phyloP scores from a whole-genome alignment of 2,329 filamentous ascomycete species.

The Stagonosporopsis tanaceti region DNA sequence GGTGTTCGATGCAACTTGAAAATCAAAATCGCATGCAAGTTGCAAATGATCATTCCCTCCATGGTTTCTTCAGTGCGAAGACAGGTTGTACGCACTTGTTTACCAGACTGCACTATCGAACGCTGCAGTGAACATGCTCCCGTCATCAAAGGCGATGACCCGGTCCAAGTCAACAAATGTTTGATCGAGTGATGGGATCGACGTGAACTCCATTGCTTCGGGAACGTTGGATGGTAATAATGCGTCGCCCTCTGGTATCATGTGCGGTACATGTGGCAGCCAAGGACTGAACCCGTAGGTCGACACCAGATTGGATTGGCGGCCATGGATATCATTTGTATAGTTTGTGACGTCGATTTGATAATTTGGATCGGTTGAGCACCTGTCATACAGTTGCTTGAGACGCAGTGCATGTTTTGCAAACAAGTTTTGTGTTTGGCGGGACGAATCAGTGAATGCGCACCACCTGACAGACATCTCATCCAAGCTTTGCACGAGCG shows the following conservation, averaged over 20 bases:
- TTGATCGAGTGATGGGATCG: constrained; percentile 26
- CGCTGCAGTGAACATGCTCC: constrained; percentile 31
- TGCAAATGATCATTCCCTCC: no score
- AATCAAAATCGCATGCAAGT: not conserved
- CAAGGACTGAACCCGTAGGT: not conserved
- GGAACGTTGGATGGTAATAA: not conserved
- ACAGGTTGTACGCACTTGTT: not conserved
- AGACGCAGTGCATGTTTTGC: constrained; percentile 19
- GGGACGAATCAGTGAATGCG: not conserved
- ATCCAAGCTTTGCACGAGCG: constrained; percentile 28
- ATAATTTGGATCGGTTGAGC: constrained; percentile 11
- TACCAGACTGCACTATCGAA: constrained; percentile 16
- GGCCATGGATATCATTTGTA: constrained; percentile 19
- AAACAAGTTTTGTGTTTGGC: constrained; percentile 12
- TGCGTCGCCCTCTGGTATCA: not conserved
- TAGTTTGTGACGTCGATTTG: constrained; percentile 25
- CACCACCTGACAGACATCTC: constrained; percentile 27
- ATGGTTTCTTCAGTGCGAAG: not conserved
- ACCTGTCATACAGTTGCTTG: constrained; percentile 21
- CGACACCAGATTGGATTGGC: not conserved
- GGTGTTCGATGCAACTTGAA: not conserved
- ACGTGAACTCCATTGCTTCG: constrained; percentile 15
- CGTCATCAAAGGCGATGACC: constrained; percentile 32
- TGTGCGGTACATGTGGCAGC: not conserved
- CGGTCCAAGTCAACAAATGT: constrained; percentile 30